Base-by-base conservation (phyloP, 306 rosid species). In the Castanopsis chinensis region DNA sequence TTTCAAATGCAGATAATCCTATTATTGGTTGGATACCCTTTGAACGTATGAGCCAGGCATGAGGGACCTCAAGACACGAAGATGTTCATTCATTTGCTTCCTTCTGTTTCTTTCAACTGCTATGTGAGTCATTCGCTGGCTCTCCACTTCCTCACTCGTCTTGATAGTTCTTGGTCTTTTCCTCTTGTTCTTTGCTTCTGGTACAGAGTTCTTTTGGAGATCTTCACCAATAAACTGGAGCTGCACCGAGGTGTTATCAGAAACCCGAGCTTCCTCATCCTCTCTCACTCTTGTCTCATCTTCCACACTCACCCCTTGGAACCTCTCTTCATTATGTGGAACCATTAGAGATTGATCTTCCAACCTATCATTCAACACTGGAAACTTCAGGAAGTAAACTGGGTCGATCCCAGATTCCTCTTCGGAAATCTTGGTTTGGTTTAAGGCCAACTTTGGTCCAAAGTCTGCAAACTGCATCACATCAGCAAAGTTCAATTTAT, bases 21-120 rank as follows among this genome's bases (percentile, higher is more conserved):
- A 37, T 37, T 37, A 37, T 37, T 37, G 8, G 55, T 28, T 72
- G 69, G 83, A 0, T 78, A 94, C 98, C 86, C 98, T 87, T 89
- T 94, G 98, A 14, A 94, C 98, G 71, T 94, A 94, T 14, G 98
- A 94, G 49, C 98, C 97, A 3, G 98, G 98, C 98, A 94, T 94
- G 86, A 94, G 98, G 19, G 97, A 90, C 56, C 98, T 86, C 54
- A 94, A 85, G 8, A 94, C 98, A 0, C 98, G 94, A 80, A 94
- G 97, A 83, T 94, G 98, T 76, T 94, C 98, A 82, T 94, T 94
- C 98, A 94, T 94, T 74, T 94, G 98, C 88, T 94, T 94, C 82
- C 98, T 85, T 58, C 98, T 75, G 74, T 92, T 94, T 67, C 98
- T 89, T 51, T 94, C 98, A 19, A 94, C 98, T 0, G 98, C 98